These are phyloP conservation scores for Phanerochaete sordida DNA, from an alignment of 768 basidiomycete genomes.

Conservation along the genomic window DNA sequence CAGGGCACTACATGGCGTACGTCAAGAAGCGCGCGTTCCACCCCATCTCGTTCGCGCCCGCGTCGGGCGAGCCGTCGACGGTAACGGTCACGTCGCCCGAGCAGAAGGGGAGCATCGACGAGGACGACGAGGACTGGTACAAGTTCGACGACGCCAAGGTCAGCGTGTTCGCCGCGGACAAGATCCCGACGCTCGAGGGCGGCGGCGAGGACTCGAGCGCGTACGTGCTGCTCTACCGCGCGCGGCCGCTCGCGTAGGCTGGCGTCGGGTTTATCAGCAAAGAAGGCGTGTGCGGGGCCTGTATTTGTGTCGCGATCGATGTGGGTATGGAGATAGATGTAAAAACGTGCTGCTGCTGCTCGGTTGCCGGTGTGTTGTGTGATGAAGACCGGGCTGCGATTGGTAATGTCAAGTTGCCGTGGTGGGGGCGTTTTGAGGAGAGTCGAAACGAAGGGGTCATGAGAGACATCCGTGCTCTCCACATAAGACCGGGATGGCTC, in stretches of 20 bases:
- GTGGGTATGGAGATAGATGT: no score
- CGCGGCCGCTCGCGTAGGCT: conserved; percentile 42
- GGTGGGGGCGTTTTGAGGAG: no score
- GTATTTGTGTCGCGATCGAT: no score
- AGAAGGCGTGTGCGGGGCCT: no score
- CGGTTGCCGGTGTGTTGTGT: no score
- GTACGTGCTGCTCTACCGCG: conserved; percentile 85
- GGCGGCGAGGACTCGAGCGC: conserved; percentile 90
- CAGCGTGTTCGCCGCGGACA: conserved; percentile 80
- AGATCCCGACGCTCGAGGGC: conserved; percentile 80
- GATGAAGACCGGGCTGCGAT: no score
- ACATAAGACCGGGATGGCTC: no score
- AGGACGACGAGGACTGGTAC: conserved; percentile 85
- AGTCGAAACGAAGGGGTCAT: no score
- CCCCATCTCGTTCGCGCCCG: conserved; percentile 25
- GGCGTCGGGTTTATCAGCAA: no score
- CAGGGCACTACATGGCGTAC: conserved; percentile 94
- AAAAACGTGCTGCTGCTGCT: no score
- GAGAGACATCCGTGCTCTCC: no score
- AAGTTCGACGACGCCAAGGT: conserved; percentile 98
- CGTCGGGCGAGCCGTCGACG: conserved; percentile 2
- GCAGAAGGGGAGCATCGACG: conserved; percentile 25
- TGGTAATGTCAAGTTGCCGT: no score
- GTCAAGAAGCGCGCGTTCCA: conserved; percentile 77
- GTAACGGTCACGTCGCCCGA: background rate